Evolutionary conservation across 768 basidiomycete species (phyloP), one percentile per base, ranked within the genome.

Genomic region (Mycena crocata): DNA sequence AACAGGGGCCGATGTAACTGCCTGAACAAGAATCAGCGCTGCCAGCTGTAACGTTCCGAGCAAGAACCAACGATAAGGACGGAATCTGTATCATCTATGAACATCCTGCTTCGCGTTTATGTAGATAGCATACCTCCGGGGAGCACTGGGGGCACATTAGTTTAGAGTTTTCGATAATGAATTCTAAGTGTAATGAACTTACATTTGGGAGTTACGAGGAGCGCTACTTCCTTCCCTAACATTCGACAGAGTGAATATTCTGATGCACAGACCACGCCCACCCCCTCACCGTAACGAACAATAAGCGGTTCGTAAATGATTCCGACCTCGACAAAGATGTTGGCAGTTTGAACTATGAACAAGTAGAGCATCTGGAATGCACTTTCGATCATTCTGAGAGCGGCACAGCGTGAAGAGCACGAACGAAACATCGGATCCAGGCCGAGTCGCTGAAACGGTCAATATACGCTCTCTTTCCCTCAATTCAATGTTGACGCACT

Each of bases 311-410:
- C 26, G 31, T 65, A 65, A 1, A 69, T 49, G 28, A 65, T 69
- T 19, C 63, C 68, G 8, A 19, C 14, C n/a, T 61, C 46, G 51
- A 69, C 46, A 26, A 65, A 12, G 2, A 69, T 28, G 45, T 40
- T 35, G 32, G 31, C 68, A 1, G 59, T 65, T 48, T 51, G 59
- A 32, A 51, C 68, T 17, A 69, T 0, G 37, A 64, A 34, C 15
- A 69, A 44, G 35, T 69, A 69, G 19, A 69, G 21, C 32, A 69
- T 65, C 64, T 66, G 52, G 21, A n/a, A 60, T 34, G n/a, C 17
- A 13, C 5, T 26, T 15, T 57, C 0, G n/a, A 21, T 8, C 17
- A 4, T 17, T 17, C n/a, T 12, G 30, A 31, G 34, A 23, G 7
- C 5, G 13, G 10, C 30, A 32, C 28, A 37, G 10, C 1, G 40